These are phyloP conservation scores for Daedaleopsis nitida DNA, from an alignment of 768 basidiomycete species.

Conservation along the genomic window DNA sequence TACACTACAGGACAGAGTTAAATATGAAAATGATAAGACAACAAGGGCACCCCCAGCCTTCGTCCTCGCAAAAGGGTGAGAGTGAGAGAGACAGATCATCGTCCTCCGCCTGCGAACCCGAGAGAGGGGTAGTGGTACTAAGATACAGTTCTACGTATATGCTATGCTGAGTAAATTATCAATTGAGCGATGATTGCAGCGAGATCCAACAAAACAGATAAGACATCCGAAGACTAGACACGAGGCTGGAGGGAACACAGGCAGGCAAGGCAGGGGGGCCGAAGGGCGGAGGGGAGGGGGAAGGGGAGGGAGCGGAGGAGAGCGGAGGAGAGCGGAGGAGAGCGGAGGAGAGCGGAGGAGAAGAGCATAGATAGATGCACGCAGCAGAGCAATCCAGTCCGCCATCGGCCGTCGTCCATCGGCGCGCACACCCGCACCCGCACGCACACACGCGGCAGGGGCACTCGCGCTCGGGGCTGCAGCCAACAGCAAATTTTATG, in stretches of 20 bases:
- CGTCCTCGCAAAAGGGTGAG: conserved; percentile 24
- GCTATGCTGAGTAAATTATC: conserved; percentile 33
- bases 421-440: not conserved
- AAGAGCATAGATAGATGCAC: conserved; percentile 18
- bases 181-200: conserved; percentile 27
- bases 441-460: not conserved
- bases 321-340: not conserved
- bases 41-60: conserved; percentile 27
- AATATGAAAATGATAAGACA: conserved; percentile 36
- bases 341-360: not conserved
- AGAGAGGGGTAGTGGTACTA: conserved; percentile 27
- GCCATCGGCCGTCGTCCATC: conserved; percentile 3
- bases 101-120: conserved; percentile 12
- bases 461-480: conserved; percentile 34
- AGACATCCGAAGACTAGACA: conserved; percentile 22
- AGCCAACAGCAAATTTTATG: conserved; percentile 1
- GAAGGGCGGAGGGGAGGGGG: not conserved
- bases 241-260: not conserved
- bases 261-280: not conserved
- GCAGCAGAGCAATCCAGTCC: conserved; percentile 13
- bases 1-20: conserved; percentile 29
- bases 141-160: conserved; percentile 34
- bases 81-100: conserved; percentile 5
- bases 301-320: not conserved
- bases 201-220: conserved; percentile 27